Base-by-base conservation (phyloP, 306 rosid species). In the Citrullus colocynthis region DNA sequence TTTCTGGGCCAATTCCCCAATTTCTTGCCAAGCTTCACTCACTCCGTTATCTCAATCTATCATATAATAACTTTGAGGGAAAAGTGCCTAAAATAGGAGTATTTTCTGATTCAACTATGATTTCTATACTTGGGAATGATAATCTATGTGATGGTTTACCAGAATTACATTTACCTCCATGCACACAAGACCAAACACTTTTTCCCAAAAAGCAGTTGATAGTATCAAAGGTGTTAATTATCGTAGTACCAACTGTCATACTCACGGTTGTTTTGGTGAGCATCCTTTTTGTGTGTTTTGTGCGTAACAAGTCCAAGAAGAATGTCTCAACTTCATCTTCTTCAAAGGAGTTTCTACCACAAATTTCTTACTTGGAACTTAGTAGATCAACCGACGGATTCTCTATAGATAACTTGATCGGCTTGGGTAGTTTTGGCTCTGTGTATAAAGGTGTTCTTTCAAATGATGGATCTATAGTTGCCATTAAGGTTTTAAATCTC, bases 401-500 rank as follows among this genome's bases (percentile, higher is more conserved):
- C 39, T 60, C 18, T 0, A 5, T 5, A 0, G 37, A 60, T 0
- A 60, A 60, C 28, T 28, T 60, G 18, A 28, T 60, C 12, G 66
- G 66, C 13, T 60, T 39, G 0, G 66, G 66, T 60, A 60, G 66
- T 60, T 60, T 60, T 5, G 39, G 37, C 15, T 24, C 8, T 60
- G 66, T 60, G 66, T 60, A 60, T 60, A 60, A 60, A 60, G 37
- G 66, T 12, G 34, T 60, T 11, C 39, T 60, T 60, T 12, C 16
- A 28, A 60, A 60, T 60, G 66, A 76, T 30, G 82, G 80, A 59
- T 30, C 61, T 20, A 0, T 8, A 4, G 76, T 83, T 7, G 87
- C 83, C 5, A 15, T 84, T 48, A 88, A 86, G 70, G 86, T 88
- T 21, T 41, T 88, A 20, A 76, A 84, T 80, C 88, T 82, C 74